Conservation (phyloP, 768 basidiomycete genomes). For the Pluteus cervinus region DNA sequence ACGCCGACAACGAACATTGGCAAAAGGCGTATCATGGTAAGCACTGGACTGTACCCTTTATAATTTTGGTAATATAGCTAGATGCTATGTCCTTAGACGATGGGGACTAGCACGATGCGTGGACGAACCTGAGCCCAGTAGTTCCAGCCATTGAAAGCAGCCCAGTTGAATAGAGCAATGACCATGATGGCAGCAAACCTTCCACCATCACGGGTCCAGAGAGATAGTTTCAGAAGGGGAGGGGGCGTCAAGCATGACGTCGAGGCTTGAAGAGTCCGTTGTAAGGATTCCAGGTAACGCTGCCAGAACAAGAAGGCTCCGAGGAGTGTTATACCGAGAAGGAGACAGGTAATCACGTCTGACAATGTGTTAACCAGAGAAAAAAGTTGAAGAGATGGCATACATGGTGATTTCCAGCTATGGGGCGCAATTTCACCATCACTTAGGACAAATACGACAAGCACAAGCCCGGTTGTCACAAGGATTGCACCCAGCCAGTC, state of each 20-base stretch:
- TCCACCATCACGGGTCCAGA: conserved; percentile 57
- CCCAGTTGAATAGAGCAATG: conserved; percentile 56
- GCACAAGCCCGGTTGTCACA: conserved; percentile 54
- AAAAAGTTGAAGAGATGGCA: conserved; percentile 15
- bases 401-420: conserved; percentile 49
- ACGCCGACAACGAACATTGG: conserved; percentile 69
- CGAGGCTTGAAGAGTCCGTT: conserved; percentile 14
- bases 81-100: no score
- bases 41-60: conserved; percentile 43
- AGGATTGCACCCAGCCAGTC: conserved; percentile 77
- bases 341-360: conserved; percentile 69
- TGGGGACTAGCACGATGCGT: no score
- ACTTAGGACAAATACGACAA: conserved; percentile 70
- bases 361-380: neutral
- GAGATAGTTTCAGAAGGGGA: conserved; percentile 52
- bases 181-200: conserved; percentile 49
- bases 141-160: conserved; percentile 43
- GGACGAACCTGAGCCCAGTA: conserved; percentile 25
- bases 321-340: conserved; percentile 54
- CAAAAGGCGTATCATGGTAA: conserved; percentile 58
- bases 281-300: conserved; percentile 44
- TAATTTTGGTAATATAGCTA: conserved; percentile 77
- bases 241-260: conserved; percentile 33
- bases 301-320: conserved; percentile 63
- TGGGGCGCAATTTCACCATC: conserved; percentile 54